These are phyloP conservation scores for Agaricus sinodeliciosus DNA, from an alignment of 768 basidiomycete genomes.

Conservation along the genomic window DNA sequence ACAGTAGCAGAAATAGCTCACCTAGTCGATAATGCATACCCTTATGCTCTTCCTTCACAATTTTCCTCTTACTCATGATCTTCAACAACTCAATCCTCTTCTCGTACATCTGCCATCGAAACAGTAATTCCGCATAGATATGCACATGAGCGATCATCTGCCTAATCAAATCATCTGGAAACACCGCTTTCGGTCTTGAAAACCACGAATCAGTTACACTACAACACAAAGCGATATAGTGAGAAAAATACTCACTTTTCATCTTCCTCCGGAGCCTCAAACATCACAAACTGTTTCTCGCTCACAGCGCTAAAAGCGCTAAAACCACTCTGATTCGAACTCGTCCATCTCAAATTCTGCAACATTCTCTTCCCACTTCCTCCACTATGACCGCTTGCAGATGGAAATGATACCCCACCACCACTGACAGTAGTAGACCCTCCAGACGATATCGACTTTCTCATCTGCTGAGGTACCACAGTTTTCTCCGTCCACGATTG, in stretches of 20 bases:
- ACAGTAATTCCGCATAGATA: conserved; percentile 69
- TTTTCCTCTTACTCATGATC: conserved; percentile 35
- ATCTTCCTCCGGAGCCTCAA: conserved; percentile 23
- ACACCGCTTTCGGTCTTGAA: conserved; percentile 20
- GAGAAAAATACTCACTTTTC: conserved; percentile 17
- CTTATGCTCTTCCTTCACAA: conserved; percentile 13
- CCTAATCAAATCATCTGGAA: conserved; percentile 33
- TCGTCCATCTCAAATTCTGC: conserved; percentile 35
- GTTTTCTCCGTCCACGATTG: conserved; percentile 51
- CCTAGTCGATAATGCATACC: conserved; percentile 26
- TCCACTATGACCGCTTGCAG: conserved; percentile 23
- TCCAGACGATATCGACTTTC: conserved; percentile 17
- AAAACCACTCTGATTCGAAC: conserved; percentile 16
- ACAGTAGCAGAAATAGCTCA: conserved; percentile 16
- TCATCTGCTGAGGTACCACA: conserved; percentile 21
- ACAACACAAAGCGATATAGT: conserved; percentile 5
- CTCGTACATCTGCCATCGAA: conserved; percentile 63
- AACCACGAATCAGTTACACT: conserved; percentile 1
- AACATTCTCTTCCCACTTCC: conserved; percentile 22
- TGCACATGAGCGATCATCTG: conserved; percentile 50
- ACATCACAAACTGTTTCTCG: conserved; percentile 26
- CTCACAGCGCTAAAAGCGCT: conserved; percentile 10
- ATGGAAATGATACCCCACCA: conserved; percentile 30
- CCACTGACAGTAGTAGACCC: background rate
- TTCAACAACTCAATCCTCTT: conserved; percentile 74